Conservation (phyloP, 352 stramenopile genomes). For the Halophytophthora batemanensis region DNA sequence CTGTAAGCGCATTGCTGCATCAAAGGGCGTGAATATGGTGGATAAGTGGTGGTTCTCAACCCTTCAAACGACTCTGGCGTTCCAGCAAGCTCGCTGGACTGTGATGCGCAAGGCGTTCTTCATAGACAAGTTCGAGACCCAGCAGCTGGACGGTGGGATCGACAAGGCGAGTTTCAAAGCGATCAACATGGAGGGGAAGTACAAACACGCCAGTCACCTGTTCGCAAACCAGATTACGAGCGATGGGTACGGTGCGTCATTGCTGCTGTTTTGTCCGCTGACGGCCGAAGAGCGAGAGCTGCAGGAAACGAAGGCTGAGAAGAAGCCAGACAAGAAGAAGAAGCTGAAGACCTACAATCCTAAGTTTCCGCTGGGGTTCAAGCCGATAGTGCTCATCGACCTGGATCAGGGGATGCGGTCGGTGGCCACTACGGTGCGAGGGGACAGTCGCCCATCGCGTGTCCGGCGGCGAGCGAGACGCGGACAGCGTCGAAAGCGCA, state of each 20-base stretch:
- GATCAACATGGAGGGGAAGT: constrained; percentile 3
- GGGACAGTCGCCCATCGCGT: too few species aligned
- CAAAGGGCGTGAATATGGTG: neutral
- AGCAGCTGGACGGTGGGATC: neutral
- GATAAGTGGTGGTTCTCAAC: too few species aligned
- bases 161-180: too few species aligned
- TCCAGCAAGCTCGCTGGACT: neutral
- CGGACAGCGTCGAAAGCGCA: neutral
- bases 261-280: constrained; percentile 7
- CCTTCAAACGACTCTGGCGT: neutral
- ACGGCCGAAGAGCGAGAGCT: neutral
- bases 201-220: constrained; percentile 2
- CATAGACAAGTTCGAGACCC: constrained; percentile 3
- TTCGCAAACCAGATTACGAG: constrained; percentile 9
- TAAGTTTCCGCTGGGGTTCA: too few species aligned
- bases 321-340: neutral
- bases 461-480: too few species aligned
- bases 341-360: neutral
- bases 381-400: neutral
- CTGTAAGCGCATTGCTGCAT: constrained; percentile 5
- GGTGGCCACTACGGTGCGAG: too few species aligned
- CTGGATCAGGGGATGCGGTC: too few species aligned
- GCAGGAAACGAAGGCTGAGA: constrained; percentile 1
- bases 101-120: constrained; percentile 1
- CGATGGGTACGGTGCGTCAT: constrained; percentile 4